Base-by-base conservation (phyloP, 768 basidiomycete genomes). In the Phanerochaete sordida region DNA sequence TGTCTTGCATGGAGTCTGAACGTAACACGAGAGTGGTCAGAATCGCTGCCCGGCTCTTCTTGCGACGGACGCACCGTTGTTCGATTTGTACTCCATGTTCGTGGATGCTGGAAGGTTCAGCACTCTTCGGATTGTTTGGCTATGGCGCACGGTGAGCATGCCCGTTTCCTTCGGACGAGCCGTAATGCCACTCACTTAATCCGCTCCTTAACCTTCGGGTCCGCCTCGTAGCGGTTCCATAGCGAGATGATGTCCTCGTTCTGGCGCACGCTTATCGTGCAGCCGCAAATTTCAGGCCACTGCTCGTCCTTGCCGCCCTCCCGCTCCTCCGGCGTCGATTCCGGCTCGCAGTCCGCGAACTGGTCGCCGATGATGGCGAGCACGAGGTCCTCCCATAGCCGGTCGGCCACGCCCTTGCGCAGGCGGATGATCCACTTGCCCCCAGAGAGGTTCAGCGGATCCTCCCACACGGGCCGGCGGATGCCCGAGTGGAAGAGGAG, bases 361-460 rank as follows among this genome's bases (percentile, higher is more conserved):
- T 92, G 88, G 71, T 96, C 95, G 2, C 95, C 95, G 58, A 95
- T 83, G 58, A 95, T 79, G 12, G 92, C 91, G 64, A 95, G 78
- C 31, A 96, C 83, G 47, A 93, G 81, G 66, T 91, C 88, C 75
- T 96, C 93, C 93, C 93, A 96, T 53, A 95, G 75, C 28, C 92
- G 86, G 74, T 96, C 94, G 3, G 91, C 86, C 35, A 95, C 81
- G 46, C 93, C 93, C 70, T 98, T 97, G 66, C 87, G 84, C 50
- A 98, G 81, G 56, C 96, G 90, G 59, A 98, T 82, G 53, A 96
- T 96, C 91, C 95, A 98, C 74, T 95, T 96, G 3, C 95, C 95
- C 27, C 95, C 95, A 16, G 84, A 72, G 51, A 86, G 72, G 72
- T 97, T 97, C 58, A 93, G 77, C 15, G 93, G 90, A 73, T 97